Base-by-base conservation (phyloP, 345 rosid genomes). In the Diplotaxis tenuifolia region DNA sequence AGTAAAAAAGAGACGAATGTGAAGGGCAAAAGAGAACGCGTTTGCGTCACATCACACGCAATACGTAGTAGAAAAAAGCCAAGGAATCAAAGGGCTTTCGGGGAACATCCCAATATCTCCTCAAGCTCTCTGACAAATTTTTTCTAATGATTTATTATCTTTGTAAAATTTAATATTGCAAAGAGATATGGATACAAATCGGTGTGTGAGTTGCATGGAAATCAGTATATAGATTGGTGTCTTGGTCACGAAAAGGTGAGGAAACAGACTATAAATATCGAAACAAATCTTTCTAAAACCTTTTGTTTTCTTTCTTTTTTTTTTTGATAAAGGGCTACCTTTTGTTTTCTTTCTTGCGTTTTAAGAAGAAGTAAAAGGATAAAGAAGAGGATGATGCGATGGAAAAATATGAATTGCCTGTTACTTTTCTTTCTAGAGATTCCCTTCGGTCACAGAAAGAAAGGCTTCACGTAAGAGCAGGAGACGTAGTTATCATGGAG, bases 1-100 rank as follows among this genome's bases (percentile, higher is more conserved):
- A 2, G 72, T 59, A 59, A 52, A 25, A n/a, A 20, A 8, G 15
- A 40, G 11, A 11, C 15, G 40, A 66, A 27, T 18, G 59, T 12
- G 38, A 29, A 25, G 70, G 60, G 45, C 70, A 50, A 50, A 66
- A 65, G 7, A 36, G 62, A 75, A 68, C 74, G 74, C 79, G 74
- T 75, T 75, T 28, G 47, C 45, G 74, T 75, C 65, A 67, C 72
- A 32, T 22, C 10, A 31, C 58, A 21, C 58, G n/a, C 40, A 47
- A 45, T 42, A 15, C 19, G 60, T 47, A 27, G 54, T 4, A 19
- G 14, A 45, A 45, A 45, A 45, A 5, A 16, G 15, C 19, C 18
- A 45, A 16, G 50, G 50, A 15, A 7, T 31, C 9, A 19, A 25
- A 38, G 47, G 56, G 8, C 45, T 40, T 74, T 66, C 77, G 15